phyloP scores from a whole-genome alignment of 2,329 filamentous ascomycete genomes.

The Pseudogymnoascus destructans region DNA sequence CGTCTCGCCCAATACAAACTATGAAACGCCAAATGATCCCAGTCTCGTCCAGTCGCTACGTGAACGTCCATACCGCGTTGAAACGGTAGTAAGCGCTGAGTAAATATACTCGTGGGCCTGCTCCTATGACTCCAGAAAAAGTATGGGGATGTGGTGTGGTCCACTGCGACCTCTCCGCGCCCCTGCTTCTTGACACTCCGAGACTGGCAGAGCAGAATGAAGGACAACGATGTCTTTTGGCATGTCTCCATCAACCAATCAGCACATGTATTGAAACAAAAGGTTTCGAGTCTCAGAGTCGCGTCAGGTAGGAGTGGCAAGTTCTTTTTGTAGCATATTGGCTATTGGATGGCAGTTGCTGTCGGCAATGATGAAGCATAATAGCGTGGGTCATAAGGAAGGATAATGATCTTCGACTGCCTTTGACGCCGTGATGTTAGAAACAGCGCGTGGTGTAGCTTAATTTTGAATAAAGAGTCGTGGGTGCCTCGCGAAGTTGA shows the following conservation, averaged over 20 bases:
- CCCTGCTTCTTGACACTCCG: neutral
- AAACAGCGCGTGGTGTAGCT: neutral
- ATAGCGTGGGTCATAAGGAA: neutral
- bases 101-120: neutral
- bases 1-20: conserved; percentile 4
- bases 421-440: neutral
- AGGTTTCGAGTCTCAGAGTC: conserved; percentile 3
- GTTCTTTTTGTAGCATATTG: neutral
- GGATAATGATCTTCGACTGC: neutral
- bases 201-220: neutral
- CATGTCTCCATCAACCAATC: neutral
- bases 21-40: conserved; percentile 7
- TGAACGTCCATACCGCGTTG: conserved; percentile 2
- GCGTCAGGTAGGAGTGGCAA: neutral
- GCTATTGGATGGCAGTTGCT: neutral
- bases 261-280: neutral
- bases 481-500: conserved; percentile 1
- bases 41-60: neutral
- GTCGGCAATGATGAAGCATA: neutral
- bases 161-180: neutral
- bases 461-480: conserved; percentile 3
- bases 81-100: neutral
- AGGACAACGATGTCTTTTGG: neutral
- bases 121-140: neutral
- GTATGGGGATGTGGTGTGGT: neutral